phyloP scores from a whole-genome alignment of 2,329 filamentous ascomycete genomes.

The Colletotrichum orchidophilum region DNA sequence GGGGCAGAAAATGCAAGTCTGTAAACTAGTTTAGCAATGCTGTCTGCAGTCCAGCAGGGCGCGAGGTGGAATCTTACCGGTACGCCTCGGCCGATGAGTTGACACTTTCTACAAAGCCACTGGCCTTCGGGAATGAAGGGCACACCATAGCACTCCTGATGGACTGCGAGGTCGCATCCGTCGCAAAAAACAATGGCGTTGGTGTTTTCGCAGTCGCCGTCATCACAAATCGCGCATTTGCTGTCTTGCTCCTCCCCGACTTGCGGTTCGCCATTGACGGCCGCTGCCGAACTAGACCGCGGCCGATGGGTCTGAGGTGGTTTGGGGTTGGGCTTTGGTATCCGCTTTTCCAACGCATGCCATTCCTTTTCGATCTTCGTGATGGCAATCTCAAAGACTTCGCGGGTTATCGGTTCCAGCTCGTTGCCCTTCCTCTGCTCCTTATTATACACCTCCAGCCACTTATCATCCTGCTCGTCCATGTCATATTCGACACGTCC shows the following conservation, averaged over 20 bases:
- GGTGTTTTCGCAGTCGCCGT: constrained; percentile 99
- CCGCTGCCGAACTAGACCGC: constrained; percentile 91
- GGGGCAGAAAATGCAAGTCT: constrained; percentile 97
- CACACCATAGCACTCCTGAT: constrained; percentile 98
- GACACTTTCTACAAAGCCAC: constrained; percentile 97
- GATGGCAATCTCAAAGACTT: constrained; percentile 96
- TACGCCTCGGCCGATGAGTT: constrained; percentile 90
- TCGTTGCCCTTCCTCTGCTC: constrained; percentile 75
- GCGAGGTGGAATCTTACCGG: constrained; percentile 65
- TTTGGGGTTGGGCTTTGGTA: constrained; percentile 96
- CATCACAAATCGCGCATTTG: constrained; percentile 97
- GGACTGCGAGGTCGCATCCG: constrained; percentile 95
- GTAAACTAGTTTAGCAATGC: constrained; percentile 4
- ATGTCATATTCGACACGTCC: constrained; percentile 98
- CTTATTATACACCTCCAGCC: constrained; percentile 86
- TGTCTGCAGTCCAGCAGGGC: neutral
- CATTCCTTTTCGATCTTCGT: constrained; percentile 99
- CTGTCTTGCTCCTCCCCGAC: constrained; percentile 94
- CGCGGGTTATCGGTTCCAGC: constrained; percentile 86
- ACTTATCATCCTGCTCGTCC: constrained; percentile 98
- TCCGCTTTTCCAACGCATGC: constrained; percentile 94
- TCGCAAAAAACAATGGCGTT: constrained; percentile 99
- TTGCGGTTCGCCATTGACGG: constrained; percentile 91
- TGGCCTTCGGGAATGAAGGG: constrained; percentile 99
- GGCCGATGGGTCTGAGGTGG: constrained; percentile 94